Conservation (phyloP, 139 green algal species). For the Edaphochlamys debaryana region DNA sequence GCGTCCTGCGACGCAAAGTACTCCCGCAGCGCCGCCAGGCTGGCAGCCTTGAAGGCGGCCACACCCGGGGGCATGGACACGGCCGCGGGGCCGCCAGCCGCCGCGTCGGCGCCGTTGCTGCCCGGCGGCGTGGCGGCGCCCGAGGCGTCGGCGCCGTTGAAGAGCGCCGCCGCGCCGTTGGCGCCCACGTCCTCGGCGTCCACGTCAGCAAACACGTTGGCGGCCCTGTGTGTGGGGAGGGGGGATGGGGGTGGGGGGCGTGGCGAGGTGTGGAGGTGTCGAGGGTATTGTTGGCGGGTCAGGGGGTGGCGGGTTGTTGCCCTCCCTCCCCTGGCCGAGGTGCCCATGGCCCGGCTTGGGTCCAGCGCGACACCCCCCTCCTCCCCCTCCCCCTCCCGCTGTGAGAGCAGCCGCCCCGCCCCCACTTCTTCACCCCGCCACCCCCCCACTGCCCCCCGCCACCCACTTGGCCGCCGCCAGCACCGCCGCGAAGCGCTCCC, state of each 20-base stretch:
- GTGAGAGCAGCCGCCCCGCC: too few relatives aligned
- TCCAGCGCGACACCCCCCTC: too few relatives aligned
- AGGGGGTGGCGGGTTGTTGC: too few relatives aligned
- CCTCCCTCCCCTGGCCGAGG: too few relatives aligned
- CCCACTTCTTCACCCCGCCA: too few relatives aligned
- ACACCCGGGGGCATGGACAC: constrained; percentile 45
- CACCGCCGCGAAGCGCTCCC: constrained; percentile 6
- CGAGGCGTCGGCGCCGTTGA: constrained; percentile 11
- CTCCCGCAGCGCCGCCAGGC: constrained; percentile 75
- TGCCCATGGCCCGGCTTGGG: too few relatives aligned
- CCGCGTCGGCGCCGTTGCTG: not conserved
- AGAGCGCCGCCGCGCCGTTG: not conserved
- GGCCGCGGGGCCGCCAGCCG: not conserved
- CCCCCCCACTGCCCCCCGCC: too few relatives aligned
- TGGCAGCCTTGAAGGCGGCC: constrained; percentile 76
- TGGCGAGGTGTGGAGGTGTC: too few relatives aligned
- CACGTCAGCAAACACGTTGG: constrained; percentile 19
- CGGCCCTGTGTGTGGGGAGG: not conserved
- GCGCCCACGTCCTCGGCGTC: constrained; percentile 10
- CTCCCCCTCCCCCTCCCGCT: too few relatives aligned
- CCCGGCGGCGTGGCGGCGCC: not conserved
- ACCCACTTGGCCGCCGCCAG: constrained; percentile 47
- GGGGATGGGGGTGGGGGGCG: too few relatives aligned
- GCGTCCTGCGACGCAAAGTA: constrained; percentile 84
- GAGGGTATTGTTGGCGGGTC: too few relatives aligned